Base-by-base conservation (phyloP, 345 rosid species). In the Conringia planisiliqua region DNA sequence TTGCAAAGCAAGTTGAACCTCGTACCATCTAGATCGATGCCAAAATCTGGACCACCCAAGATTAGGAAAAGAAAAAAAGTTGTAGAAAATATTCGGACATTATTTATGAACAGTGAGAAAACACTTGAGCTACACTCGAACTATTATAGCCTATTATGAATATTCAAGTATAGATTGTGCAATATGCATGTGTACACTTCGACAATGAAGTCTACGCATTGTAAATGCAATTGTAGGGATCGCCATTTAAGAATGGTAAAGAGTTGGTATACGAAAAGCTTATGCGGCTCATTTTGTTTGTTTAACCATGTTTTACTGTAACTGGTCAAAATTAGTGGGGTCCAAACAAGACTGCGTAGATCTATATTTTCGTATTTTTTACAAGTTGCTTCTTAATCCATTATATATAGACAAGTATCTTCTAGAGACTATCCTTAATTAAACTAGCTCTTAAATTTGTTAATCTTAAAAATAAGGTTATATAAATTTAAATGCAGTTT, bases 401-500 rank as follows among this genome's bases (percentile, higher is more conserved):
- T 46, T 58, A 70, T 20, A 61, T 32, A 18, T 11, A 13, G 1
- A 20, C 6, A 46, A 16, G 6, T 55, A 29, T 46, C 17, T 27
- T 17, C 40, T 42, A 17, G 29, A 48, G 13, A 48, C 10, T 18
- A 48, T 29, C 36, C 32, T 33, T 36, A 35, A 40, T 42, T 13
- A 46, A 32, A 54, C 24, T 27, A 73, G 40, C 17, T 42, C 32
- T 65, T 35, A 36, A 7, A 2, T n/a, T 16, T 43, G 7, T 62
- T 57, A 63, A 30, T 52, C 3, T 5, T 56, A 4, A 33, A 57
- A 36, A 12, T 48, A 20, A 30, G 16, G 26, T 4, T 38, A 52
- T 48, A 9, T 61, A 40, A 39, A 17, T 59, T 58, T 24, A 4
- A 63, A 29, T 78, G 84, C 84, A 93, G 96, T 90, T 78, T 84